Evolutionary conservation across 345 rosid genomes (phyloP), one percentile per base, ranked within the genome.

Genomic region (Hypericum perforatum): DNA sequence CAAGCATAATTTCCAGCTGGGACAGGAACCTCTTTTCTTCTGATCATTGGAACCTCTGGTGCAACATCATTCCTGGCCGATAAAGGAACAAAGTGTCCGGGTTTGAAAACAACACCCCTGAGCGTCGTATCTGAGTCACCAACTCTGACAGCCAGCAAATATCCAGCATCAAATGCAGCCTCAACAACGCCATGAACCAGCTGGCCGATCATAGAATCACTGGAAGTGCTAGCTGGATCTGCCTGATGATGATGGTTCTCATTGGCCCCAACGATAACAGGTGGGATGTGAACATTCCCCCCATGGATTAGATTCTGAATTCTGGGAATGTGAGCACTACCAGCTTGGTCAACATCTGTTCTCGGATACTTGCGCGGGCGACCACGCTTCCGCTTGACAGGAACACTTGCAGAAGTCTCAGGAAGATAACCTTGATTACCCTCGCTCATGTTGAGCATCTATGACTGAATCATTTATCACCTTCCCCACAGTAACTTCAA

Each of bases 61-160:
- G 86, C 92, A 51, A 81, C 66, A 29, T 84, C 95, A 50, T 87
- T 82, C 45, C 76, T 81, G 7, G 65, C 72, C 1, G 76, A 64
- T 49, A 87, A 73, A 49, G 92, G 96, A 61, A 75, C 52, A 9
- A 64, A 83, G 14, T 56, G 60, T 15, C 89, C 95, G 29, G 92
- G 92, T 80, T 71, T 82, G 64, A 91, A 87, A 47, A 91, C 80
- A 54, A 91, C 78, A 40, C 96, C 98, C 71, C 84, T 76, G 61
- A 87, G 63, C 66, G 73, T 59, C 49, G 73, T 71, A 29, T 66
- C 74, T 0, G 90, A 65, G 68, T 70, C 65, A 16, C 89, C 89
- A 62, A 81, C 66, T 66, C 76, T 81, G 37, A 91, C 86, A 13
- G 72, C 53, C 11, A 87, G 86, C 74, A 87, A 70, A 69, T 78